Conservation (phyloP, 441 rosid genomes). For the Raphanus hybrid region DNA sequence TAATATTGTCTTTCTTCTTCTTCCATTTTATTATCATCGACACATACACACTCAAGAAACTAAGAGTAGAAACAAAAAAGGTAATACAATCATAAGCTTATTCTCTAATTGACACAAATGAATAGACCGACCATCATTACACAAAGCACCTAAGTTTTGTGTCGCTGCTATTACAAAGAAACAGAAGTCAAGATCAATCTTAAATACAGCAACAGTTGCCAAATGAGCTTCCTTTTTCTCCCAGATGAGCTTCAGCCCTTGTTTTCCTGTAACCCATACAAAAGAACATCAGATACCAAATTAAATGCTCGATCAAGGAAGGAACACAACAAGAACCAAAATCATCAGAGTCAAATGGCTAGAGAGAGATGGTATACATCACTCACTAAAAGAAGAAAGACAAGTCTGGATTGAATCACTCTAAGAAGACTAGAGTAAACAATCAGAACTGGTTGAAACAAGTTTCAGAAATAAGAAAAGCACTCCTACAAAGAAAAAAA, state of each 20-base stretch:
- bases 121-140: neutral
- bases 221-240: slow-evolving; percentile 2
- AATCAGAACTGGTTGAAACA: neutral
- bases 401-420: neutral
- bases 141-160: neutral
- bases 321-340: slow-evolving; percentile 13
- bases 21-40: neutral
- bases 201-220: neutral
- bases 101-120: slow-evolving; percentile 11
- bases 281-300: neutral
- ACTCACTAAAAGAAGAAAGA: neutral
- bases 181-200: slow-evolving; percentile 16
- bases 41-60: neutral
- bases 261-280: slow-evolving; percentile 31
- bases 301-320: neutral
- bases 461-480: neutral
- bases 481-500: too few species aligned
- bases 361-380: neutral
- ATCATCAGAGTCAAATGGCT: neutral
- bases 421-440: neutral
- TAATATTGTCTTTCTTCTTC: neutral
- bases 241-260: slow-evolving; percentile 11
- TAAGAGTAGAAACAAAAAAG: neutral
- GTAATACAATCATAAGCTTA: slow-evolving; percentile 16
- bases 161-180: slow-evolving; percentile 24